These are phyloP conservation scores for Rhodocollybia butyracea DNA, from an alignment of 768 basidiomycete genomes.

Conservation along the genomic window DNA sequence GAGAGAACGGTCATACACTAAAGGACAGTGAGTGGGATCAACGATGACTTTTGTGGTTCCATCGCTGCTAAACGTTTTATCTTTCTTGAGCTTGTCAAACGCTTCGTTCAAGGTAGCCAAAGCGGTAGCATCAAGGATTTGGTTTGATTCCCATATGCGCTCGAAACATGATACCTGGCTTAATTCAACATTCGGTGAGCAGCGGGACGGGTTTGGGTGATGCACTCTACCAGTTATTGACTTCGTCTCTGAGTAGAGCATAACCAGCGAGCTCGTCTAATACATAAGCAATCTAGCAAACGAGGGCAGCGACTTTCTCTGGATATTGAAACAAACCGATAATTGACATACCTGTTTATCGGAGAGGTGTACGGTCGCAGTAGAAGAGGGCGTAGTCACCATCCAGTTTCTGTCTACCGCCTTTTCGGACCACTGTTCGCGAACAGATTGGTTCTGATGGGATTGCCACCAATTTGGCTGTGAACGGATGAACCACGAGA, in stretches of 20 bases:
- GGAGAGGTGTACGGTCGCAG: conserved; percentile 30
- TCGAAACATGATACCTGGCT: conserved; percentile 58
- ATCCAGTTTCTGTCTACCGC: conserved; percentile 26
- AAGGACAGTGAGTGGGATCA: conserved; percentile 36
- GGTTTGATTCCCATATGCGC: conserved; percentile 47
- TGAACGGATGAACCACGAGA: conserved; percentile 41
- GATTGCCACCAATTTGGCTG: conserved; percentile 39
- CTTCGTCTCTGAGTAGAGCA: conserved; percentile 34
- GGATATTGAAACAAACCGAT: neutral
- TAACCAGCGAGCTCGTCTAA: conserved; percentile 49
- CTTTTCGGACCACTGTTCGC: conserved; percentile 29
- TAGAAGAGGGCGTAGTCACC: conserved; percentile 33
- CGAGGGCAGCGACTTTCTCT: neutral
- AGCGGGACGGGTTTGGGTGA: neutral
- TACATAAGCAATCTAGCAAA: conserved; percentile 39
- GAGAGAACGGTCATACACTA: conserved; percentile 39
- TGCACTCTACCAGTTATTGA: conserved; percentile 31
- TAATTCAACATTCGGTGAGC: neutral
- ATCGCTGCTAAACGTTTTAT: conserved; percentile 12
- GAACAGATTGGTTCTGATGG: conserved; percentile 20
- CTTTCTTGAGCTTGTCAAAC: conserved; percentile 19
- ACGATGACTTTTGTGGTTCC: conserved; percentile 27
- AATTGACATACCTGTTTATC: conserved; percentile 32
- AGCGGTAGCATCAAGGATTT: conserved; percentile 16
- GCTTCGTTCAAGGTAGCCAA: conserved; percentile 16